Evolutionary conservation across 306 rosid genomes (phyloP).

Genomic region (Sechiopsis laciniata): DNA sequence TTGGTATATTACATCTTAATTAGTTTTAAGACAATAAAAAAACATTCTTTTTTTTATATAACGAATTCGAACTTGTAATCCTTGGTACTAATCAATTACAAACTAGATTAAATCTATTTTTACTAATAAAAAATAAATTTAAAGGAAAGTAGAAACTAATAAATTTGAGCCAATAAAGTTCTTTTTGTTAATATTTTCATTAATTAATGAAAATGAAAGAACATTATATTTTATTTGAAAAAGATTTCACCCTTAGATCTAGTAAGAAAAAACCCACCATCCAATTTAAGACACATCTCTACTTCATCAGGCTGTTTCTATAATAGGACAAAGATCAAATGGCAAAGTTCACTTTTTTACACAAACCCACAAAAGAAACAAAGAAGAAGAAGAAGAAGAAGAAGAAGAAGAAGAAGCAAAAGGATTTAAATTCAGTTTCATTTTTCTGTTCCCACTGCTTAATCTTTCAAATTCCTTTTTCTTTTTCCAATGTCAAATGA

Average conservation of each 20-base stretch:
- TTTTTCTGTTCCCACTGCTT: background rate
- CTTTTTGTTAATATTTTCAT: background rate
- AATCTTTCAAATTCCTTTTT: background rate
- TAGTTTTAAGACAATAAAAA: background rate
- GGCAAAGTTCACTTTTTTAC: constrained; percentile 19
- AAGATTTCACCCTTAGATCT: background rate
- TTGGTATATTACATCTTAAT: background rate
- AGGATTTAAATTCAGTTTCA: constrained; percentile 10
- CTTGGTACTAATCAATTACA: too few species aligned
- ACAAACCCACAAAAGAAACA: background rate
- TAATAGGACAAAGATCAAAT: constrained; percentile 16
- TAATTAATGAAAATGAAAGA: background rate
- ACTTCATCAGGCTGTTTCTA: background rate
- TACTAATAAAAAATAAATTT: background rate
- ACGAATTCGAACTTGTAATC: too few species aligned
- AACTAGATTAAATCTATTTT: too few species aligned
- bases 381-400: background rate
- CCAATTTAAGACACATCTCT: constrained; percentile 3
- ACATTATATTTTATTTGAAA: background rate
- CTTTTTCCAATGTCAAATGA: constrained; percentile 4
- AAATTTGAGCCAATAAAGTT: background rate
- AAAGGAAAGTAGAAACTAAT: background rate
- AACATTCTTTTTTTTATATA: too few species aligned
- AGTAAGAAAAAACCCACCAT: constrained; percentile 16
- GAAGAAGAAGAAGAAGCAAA: background rate